Conservation (phyloP, 192 early-diverging fungal genomes). For the Coemansia sp. region DNA sequence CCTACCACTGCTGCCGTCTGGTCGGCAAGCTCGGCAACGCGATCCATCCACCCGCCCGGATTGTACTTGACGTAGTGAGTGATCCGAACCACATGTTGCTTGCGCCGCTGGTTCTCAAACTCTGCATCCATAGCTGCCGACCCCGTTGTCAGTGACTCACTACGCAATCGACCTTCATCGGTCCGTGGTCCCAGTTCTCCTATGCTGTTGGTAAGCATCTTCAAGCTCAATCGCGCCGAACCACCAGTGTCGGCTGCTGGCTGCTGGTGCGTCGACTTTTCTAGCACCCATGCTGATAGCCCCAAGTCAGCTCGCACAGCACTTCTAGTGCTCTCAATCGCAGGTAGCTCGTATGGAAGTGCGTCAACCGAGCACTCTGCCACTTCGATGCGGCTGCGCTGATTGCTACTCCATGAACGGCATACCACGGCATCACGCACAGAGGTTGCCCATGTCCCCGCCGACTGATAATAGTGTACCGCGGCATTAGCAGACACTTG, state of each 20-base stretch:
- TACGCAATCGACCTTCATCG: slow-evolving; percentile 6
- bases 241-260: not conserved
- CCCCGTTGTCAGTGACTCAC: slow-evolving; percentile 26
- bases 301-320: slow-evolving; percentile 30
- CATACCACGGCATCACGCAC: slow-evolving; percentile 36
- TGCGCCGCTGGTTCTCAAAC: slow-evolving; percentile 26
- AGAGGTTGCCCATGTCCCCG: slow-evolving; percentile 30
- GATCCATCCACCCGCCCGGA: slow-evolving; percentile 46
- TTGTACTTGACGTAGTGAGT: slow-evolving; percentile 33
- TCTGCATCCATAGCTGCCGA: slow-evolving; percentile 35
- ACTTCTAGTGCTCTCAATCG: not conserved
- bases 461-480: slow-evolving; percentile 6
- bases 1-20: not conserved
- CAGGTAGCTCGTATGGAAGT: slow-evolving; percentile 1
- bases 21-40: slow-evolving; percentile 8
- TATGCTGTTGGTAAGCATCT: not conserved
- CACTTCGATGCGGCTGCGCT: slow-evolving; percentile 41
- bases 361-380: slow-evolving; percentile 33
- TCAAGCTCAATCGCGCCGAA: slow-evolving; percentile 4
- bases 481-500: slow-evolving; percentile 8
- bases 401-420: slow-evolving; percentile 24
- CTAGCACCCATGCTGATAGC: slow-evolving; percentile 40
- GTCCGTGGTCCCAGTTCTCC: not conserved
- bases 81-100: slow-evolving; percentile 35
- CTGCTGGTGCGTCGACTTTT: slow-evolving; percentile 14